These are phyloP conservation scores for Irpex rosettiformis DNA, from an alignment of 1,284 basidiomycete species.

Conservation along the genomic window DNA sequence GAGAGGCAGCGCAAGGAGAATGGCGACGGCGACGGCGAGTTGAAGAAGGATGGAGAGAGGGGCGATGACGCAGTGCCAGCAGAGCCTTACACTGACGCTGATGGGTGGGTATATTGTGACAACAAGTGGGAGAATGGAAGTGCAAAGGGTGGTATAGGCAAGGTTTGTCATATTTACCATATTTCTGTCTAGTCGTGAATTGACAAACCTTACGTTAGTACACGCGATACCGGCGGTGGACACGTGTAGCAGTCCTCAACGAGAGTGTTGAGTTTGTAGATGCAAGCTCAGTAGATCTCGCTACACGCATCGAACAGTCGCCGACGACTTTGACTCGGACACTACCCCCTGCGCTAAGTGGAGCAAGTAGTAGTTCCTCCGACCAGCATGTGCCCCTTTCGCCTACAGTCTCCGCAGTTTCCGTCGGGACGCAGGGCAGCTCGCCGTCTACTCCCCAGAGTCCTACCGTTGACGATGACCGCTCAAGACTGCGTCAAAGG, in stretches of 20 bases:
- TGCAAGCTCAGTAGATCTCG: constrained; percentile 3
- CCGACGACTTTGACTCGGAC: not conserved
- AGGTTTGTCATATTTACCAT: constrained; percentile 36
- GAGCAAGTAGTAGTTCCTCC: not conserved
- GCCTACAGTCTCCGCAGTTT: not conserved
- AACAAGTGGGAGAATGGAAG: constrained; percentile 92
- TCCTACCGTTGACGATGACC: constrained; percentile 21
- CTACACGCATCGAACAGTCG: constrained; percentile 5
- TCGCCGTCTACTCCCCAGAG: not conserved
- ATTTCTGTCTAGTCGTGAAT: not conserved
- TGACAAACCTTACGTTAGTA: constrained; percentile 42
- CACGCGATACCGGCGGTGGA: constrained; percentile 82
- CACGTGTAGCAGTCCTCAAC: constrained; percentile 72
- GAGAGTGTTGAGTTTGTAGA: constrained; percentile 65
- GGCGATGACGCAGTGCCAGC: constrained; percentile 28
- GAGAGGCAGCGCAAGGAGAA: constrained; percentile 24
- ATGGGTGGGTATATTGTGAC: constrained; percentile 94
- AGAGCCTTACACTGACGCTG: constrained; percentile 68
- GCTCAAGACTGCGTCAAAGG: constrained; percentile 23
- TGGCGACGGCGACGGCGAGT: constrained; percentile 16
- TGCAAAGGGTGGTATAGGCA: constrained; percentile 81
- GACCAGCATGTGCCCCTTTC: constrained; percentile 1
- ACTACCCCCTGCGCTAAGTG: not conserved
- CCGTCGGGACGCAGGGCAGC: constrained; percentile 3
- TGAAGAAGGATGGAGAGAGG: constrained; percentile 9